Base-by-base conservation (phyloP, 495 filamentous ascomycete species). In the Aspergillus wentii region DNA sequence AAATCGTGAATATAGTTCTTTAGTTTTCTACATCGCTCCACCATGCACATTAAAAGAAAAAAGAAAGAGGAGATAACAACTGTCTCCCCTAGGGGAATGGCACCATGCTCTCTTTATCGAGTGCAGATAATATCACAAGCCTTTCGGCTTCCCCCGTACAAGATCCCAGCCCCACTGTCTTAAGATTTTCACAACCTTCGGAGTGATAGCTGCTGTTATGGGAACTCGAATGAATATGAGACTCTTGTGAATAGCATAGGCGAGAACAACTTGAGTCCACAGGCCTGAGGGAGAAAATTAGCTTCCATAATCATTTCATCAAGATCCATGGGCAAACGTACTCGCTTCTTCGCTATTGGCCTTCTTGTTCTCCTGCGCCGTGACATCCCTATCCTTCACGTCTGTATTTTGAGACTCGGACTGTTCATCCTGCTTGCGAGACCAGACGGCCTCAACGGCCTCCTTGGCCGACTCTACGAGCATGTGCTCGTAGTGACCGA, bases 221-320 rank as follows among this genome's bases (percentile, higher is more conserved):
- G 92, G 92, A 2, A 98, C 85, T 7, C 92, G 76, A 37, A 97
- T 63, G 60, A 99, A 95, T 35, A 99, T 95, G 61, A 98, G 90
- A 44, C 84, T 92, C 64, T 99, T 99, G 71, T 99, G 92, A 35
- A 99, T 83, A 0, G 91, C 92, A 50, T 99, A 99, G 5, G 92
- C 94, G 10, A 99, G 76, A 10, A 85, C 92, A 17, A 97, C 68
- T 50, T 96, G 89, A 3, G 92, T 99, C 80, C 81, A 85, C 29
- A 88, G 66, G 47, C 79, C 83, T 86, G 40, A 17, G 15, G 3
- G 31, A 23, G 33, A 8, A 20, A 18, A 30, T 30, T 34, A 46
- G 30, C 26, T n/a, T n/a, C n/a, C n/a, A n/a, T n/a, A 29, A 29
- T 29, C 10, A 29, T 6, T 6, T 29, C 4, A n/a, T n/a, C n/a